phyloP scores from a whole-genome alignment of 805 yeast species.

The Candida germanica region DNA sequence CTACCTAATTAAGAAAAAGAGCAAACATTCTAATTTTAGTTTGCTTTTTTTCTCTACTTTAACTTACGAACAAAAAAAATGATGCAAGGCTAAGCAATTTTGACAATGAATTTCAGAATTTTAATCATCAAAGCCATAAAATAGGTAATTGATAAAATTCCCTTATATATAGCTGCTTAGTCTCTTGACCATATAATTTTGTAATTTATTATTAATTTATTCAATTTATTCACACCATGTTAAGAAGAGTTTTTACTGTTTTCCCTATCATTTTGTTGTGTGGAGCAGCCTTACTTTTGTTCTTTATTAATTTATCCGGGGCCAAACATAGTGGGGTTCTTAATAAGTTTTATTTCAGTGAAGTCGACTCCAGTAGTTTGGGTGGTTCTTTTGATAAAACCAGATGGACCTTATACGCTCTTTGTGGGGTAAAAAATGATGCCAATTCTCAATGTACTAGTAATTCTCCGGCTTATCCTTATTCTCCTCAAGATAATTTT shows the following conservation, averaged over 20 bases:
- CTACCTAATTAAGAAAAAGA: too few species aligned
- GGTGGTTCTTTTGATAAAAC: conserved; percentile 13
- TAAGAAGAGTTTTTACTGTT: conserved; percentile 20
- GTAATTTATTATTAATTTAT: too few species aligned
- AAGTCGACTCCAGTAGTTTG: conserved; percentile 16
- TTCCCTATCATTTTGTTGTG: conserved; percentile 22
- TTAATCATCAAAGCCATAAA: too few species aligned
- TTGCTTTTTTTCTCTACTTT: too few species aligned
- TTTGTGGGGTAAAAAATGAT: conserved; percentile 21
- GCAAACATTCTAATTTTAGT: too few species aligned
- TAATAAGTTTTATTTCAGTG: conserved; percentile 25
- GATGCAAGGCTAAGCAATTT: too few species aligned
- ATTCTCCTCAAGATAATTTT: conserved; percentile 29
- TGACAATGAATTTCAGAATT: too few species aligned
- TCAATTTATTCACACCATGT: too few species aligned
- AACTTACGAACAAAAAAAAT: too few species aligned
- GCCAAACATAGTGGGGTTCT: conserved; percentile 18
- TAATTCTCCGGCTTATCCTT: conserved; percentile 27
- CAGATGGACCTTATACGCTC: conserved; percentile 28
- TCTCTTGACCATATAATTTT: too few species aligned
- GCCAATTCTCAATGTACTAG: conserved; percentile 18
- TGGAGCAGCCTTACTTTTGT: conserved; percentile 20
- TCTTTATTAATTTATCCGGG: conserved; percentile 29
- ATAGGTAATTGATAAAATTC: too few species aligned
- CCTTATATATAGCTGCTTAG: too few species aligned